Percentiles rank a stretch among this genome's conserved stretches.
Evolutionary conservation across 805 yeast genomes (phyloP).

Genomic region (Lachancea sp.): DNA sequence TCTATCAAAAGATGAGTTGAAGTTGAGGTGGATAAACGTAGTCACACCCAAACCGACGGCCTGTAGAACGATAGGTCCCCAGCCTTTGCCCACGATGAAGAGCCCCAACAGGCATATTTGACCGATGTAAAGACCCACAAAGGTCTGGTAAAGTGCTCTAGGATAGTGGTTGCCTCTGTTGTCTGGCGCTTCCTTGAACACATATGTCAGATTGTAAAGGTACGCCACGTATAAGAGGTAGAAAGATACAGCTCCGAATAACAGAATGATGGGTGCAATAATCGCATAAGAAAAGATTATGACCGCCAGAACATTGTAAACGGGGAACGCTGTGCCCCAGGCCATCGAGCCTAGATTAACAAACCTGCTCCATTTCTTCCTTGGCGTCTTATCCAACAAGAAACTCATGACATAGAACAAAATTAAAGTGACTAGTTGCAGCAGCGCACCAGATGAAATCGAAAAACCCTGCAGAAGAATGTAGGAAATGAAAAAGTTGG

Average conservation of each 20-base stretch:
- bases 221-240: conserved; percentile 68
- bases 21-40: conserved; percentile 56
- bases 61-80: conserved; percentile 88
- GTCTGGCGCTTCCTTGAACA: conserved; percentile 60
- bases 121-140: conserved; percentile 83
- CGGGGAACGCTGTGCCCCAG: conserved; percentile 80
- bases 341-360: conserved; percentile 43
- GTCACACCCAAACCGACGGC: conserved; percentile 60
- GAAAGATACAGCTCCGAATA: conserved; percentile 69
- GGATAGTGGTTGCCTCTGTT: conserved; percentile 80
- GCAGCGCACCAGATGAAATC: conserved; percentile 55
- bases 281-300: conserved; percentile 62
- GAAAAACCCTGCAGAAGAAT: conserved; percentile 63
- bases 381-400: conserved; percentile 53
- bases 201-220: conserved; percentile 70
- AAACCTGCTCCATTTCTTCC: conserved; percentile 63
- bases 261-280: conserved; percentile 75
- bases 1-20: conserved; percentile 60
- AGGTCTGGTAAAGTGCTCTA: conserved; percentile 79
- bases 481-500: conserved; percentile 67
- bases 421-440: conserved; percentile 55
- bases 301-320: conserved; percentile 63
- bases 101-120: conserved; percentile 81
- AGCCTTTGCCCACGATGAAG: conserved; percentile 83
- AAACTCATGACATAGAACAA: conserved; percentile 53